These are phyloP conservation scores for Solanum hybrid DNA, from an alignment of 305 asterid species.

Conservation along the genomic window DNA sequence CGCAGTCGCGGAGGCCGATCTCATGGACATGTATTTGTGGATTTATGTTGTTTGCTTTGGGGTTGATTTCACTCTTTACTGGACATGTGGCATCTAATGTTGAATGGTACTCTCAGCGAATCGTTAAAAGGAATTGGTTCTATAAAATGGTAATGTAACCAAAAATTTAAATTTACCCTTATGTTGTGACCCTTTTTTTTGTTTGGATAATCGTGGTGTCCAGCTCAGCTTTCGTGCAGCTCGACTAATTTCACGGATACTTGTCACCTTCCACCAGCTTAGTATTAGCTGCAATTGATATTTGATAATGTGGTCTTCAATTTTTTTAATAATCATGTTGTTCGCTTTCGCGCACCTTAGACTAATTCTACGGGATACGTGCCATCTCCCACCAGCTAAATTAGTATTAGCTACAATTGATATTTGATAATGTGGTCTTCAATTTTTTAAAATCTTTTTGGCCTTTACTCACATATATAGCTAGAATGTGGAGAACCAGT, in stretches of 20 bases:
- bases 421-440: not conserved
- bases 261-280: not conserved
- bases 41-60: conserved; percentile 64
- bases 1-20: conserved; percentile 37
- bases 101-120: conserved; percentile 87
- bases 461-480: not conserved
- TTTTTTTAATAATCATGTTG: not conserved
- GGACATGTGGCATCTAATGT: conserved; percentile 96
- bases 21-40: conserved; percentile 90
- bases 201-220: not conserved
- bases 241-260: not conserved
- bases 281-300: not conserved
- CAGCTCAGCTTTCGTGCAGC: not conserved
- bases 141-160: conserved; percentile 32
- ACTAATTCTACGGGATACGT: not conserved
- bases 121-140: conserved; percentile 52
- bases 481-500: not conserved
- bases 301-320: not conserved
- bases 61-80: conserved; percentile 83
- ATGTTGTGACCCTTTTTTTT: not conserved
- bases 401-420: not conserved
- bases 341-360: not conserved
- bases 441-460: not conserved
- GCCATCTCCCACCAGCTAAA: not conserved
- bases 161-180: not conserved